phyloP scores from a whole-genome alignment of 768 basidiomycete species.

The Mycena belliarum region DNA sequence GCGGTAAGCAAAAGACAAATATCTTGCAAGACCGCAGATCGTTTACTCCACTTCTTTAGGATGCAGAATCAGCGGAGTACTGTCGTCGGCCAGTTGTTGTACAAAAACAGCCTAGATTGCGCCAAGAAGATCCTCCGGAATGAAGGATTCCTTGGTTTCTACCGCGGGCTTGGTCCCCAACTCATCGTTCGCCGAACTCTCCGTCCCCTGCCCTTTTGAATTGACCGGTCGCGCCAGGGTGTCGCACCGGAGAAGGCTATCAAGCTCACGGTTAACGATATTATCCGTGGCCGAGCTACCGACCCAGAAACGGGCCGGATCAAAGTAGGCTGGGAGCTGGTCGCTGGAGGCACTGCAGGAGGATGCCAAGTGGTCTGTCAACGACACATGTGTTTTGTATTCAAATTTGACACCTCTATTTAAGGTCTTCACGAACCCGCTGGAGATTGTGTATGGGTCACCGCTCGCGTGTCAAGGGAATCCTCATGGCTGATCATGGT shows the following conservation, averaged over 20 bases:
- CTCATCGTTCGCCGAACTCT: conserved; percentile 62
- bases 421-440: conserved; percentile 94
- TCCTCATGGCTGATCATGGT: conserved; percentile 4
- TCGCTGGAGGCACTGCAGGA: conserved; percentile 92
- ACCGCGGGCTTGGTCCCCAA: conserved; percentile 94
- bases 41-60: conserved; percentile 37
- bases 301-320: conserved; percentile 98
- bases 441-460: conserved; percentile 81
- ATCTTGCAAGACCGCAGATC: background rate
- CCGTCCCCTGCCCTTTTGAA: background rate
- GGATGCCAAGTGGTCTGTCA: conserved; percentile 94
- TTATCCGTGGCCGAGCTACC: conserved; percentile 78
- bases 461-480: background rate
- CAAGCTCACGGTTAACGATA: conserved; percentile 95
- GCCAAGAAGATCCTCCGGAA: conserved; percentile 91
- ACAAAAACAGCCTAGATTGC: conserved; percentile 96
- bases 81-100: conserved; percentile 94
- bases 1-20: conserved; percentile 40
- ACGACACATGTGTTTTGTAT: background rate
- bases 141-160: conserved; percentile 94
- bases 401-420: conserved; percentile 14
- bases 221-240: conserved; percentile 50
- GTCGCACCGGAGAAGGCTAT: conserved; percentile 98
- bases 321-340: conserved; percentile 83
- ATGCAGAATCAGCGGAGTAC: conserved; percentile 98